Evolutionary conservation across 441 rosid genomes (phyloP), one percentile per base, ranked within the genome.

Genomic region (Hura crepitans): DNA sequence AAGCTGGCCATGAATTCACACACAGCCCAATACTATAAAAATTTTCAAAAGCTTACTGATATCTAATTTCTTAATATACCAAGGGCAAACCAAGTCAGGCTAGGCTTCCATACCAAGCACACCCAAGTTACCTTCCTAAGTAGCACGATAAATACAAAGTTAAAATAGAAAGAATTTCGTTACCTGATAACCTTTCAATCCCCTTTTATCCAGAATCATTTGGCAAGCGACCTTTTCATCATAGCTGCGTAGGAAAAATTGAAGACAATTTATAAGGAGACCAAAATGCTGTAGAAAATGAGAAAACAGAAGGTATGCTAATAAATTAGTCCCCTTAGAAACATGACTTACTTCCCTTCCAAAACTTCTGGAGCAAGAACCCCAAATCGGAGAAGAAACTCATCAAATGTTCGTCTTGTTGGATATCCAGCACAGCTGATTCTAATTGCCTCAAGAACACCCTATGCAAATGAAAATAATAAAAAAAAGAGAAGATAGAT

Each of bases 361-460:
- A 92, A 74, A 74, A 74, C 84, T 65, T 86, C 88, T 0, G 96
- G 80, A 49, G 79, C 83, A 46, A 96, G 97, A 85, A 96, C 85
- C 63, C 97, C 99, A 64, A 96, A 96, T 67, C 99, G 80, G 79
- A 89, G 91, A 42, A 84, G 61, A 77, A 96, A 96, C 81, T 96
- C 99, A 88, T 92, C 79, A 96, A 96, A 57, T 93, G 89, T 66
- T 83, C 85, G 49, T n/a, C 99, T 97, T 80, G 99, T 96, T 57
- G 99, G 99, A 79, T 88, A 96, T 62, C 99, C 99, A 22, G 99
- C 99, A 68, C 94, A 87, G 71, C 99, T 96, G 78, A 96, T 96
- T 85, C 98, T 85, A 78, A 96, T 96, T 66, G 99, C 99, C 79
- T 96, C 99, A 69, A 96, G 76, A 78, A 96, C 99, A 83, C 99